Conservation (phyloP, 352 stramenopile species). For the Pythium chondricola region DNA sequence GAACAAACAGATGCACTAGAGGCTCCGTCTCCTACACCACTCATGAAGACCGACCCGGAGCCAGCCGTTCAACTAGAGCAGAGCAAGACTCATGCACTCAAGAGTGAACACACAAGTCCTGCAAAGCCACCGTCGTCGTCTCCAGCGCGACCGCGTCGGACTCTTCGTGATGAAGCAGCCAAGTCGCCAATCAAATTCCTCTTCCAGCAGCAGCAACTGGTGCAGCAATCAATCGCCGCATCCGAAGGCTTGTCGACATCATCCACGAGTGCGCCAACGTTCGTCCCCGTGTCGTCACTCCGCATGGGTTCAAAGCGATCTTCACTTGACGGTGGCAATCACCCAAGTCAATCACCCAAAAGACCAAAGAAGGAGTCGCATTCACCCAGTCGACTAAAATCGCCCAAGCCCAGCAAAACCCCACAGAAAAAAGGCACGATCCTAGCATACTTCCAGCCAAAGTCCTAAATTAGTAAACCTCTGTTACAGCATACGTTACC, state of each 20-base stretch:
- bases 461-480: conserved; percentile 27
- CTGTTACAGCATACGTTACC: conserved; percentile 5
- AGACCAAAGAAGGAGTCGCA: conserved; percentile 2
- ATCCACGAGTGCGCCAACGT: conserved; percentile 6
- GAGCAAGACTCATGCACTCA: too few species aligned
- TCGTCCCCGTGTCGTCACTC: conserved; percentile 39
- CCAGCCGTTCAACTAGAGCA: too few species aligned
- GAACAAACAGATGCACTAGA: too few species aligned
- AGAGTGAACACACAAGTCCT: too few species aligned
- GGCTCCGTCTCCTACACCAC: too few species aligned
- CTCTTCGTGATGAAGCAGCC: too few species aligned
- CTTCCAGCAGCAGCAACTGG: conserved; percentile 17
- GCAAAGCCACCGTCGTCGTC: too few species aligned
- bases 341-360: conserved; percentile 17
- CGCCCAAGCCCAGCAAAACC: too few species aligned
- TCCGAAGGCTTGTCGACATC: background rate
- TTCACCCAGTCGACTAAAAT: too few species aligned
- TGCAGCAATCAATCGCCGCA: conserved; percentile 14
- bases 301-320: conserved; percentile 31
- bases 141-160: too few species aligned
- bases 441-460: conserved; percentile 41
- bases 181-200: conserved; percentile 17
- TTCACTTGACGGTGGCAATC: conserved; percentile 4
- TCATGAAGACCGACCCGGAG: too few species aligned
- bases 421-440: conserved; percentile 25